Evolutionary conservation across 352 stramenopile species (phyloP), one percentile per base, ranked within the genome.

Genomic region (Elongisporangium senticosum): DNA sequence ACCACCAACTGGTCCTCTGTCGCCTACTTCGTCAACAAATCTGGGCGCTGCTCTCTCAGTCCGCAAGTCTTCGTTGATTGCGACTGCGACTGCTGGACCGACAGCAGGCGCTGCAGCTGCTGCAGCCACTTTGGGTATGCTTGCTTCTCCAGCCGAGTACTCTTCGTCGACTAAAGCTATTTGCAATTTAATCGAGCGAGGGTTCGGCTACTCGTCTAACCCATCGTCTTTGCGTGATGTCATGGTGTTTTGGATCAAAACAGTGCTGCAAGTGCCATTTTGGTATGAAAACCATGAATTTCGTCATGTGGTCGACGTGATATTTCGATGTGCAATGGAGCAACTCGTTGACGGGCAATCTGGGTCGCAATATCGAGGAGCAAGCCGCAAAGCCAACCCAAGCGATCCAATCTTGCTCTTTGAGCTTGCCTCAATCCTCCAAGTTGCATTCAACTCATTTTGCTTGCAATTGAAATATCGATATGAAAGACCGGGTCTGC

Each of bases 251-350:
- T 93, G 83, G 83, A 65, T 78, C 56, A 81, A 78, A 54, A 59
- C 78, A 22, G 51, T 93, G 26, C 60, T 91, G 1, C 76, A 86
- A 57, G 80, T 91, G 14, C 84, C 84, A 4, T 87, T 86, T 49
- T 93, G 84, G 84, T 88, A 83, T 58, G 82, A 93, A 59, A 86
- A 89, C 55, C 68, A 75, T 21, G 78, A 70, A 0, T 79, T 93
- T 37, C 76, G 84, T 10, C 70, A 89, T 59, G 56, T 91, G 3
- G 28, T 90, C 17, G 82, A 93, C 55, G 69, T 83, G n/a, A 62
- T 93, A 14, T 24, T 90, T 10, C 74, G 72, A 10, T 89, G 81
- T 57, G 86, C 71, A 53, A 90, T 89, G 77, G 74, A 71, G 22
- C 14, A 24, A 22, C n/a, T 40, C 21, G 55, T 37, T 72, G 48